Evolutionary conservation across 1,284 basidiomycete species (phyloP).

Genomic region (Cryptococcus sp.): DNA sequence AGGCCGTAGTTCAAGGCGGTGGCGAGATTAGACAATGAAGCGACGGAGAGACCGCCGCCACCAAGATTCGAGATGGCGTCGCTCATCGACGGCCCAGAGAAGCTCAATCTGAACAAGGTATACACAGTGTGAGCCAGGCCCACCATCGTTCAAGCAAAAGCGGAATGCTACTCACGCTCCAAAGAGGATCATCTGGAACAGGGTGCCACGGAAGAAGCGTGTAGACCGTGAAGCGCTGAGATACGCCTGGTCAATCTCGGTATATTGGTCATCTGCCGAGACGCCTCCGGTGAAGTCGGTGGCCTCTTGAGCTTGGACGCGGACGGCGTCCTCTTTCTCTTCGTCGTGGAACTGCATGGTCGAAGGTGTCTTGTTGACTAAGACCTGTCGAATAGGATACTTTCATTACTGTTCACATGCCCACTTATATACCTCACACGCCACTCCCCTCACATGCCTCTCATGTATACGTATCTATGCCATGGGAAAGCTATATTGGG

Average conservation of each 20-base stretch:
- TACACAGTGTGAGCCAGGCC: background rate
- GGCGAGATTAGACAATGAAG: slow-evolving; percentile 33
- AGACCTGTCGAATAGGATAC: no score
- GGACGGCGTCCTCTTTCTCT: no score
- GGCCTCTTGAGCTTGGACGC: no score
- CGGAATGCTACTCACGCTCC: background rate
- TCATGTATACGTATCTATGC: no score
- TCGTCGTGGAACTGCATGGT: no score
- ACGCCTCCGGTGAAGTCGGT: no score
- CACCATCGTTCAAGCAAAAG: background rate
- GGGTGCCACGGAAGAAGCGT: background rate
- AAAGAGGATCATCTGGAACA: background rate
- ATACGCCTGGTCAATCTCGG: background rate
- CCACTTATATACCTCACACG: no score
- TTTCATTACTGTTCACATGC: no score
- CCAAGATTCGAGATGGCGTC: slow-evolving; percentile 37
- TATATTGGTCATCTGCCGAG: no score
- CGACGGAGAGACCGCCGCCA: slow-evolving; percentile 33
- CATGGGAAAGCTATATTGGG: no score
- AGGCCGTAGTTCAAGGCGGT: slow-evolving; percentile 21
- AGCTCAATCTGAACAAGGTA: slow-evolving; percentile 20
- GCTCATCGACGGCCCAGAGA: slow-evolving; percentile 33
- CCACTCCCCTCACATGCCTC: no score
- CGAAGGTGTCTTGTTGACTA: no score
- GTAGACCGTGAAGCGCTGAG: background rate